These are phyloP conservation scores for Fraxinus dipetala DNA, from an alignment of 305 asterid species.

Conservation along the genomic window DNA sequence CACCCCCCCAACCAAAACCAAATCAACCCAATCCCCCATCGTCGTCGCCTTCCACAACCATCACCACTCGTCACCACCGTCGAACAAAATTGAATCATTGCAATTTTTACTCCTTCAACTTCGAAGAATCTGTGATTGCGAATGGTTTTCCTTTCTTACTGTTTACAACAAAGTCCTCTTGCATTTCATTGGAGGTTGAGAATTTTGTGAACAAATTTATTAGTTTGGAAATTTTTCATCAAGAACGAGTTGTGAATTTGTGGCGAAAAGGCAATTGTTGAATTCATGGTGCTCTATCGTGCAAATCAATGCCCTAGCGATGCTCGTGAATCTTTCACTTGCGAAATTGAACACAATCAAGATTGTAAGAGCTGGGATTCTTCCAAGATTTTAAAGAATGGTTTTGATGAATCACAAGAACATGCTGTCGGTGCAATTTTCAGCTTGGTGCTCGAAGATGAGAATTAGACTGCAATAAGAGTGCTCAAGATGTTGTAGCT, in stretches of 20 bases:
- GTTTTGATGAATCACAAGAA: conserved; percentile 65
- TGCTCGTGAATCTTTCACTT: conserved; percentile 67
- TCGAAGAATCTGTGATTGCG: conserved; percentile 79
- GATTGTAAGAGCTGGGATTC: conserved; percentile 66
- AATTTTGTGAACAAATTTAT: conserved; percentile 32
- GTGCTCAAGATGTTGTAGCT: conserved; percentile 75
- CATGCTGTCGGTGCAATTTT: conserved; percentile 82
- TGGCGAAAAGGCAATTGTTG: conserved; percentile 56
- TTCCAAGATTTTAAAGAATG: conserved; percentile 59
- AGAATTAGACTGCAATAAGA: conserved; percentile 70
- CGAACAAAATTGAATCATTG: conserved; percentile 31
- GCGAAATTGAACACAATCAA: conserved; percentile 57
- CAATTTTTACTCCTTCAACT: conserved; percentile 47
- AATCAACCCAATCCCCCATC: no score
- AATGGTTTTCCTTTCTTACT: conserved; percentile 30
- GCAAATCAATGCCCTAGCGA: conserved; percentile 64
- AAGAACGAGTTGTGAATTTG: conserved; percentile 58
- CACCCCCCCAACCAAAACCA: no score
- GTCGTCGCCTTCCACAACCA: no score
- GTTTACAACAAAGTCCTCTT: conserved; percentile 58
- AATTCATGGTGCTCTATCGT: conserved; percentile 55
- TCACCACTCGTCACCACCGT: no score
- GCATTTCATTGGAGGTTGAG: conserved; percentile 62
- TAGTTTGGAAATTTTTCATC: conserved; percentile 58
- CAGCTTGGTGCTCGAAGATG: conserved; percentile 67